Evolutionary conservation across 2,329 filamentous ascomycete genomes (phyloP).

Genomic region (Magnaporthales sp.): DNA sequence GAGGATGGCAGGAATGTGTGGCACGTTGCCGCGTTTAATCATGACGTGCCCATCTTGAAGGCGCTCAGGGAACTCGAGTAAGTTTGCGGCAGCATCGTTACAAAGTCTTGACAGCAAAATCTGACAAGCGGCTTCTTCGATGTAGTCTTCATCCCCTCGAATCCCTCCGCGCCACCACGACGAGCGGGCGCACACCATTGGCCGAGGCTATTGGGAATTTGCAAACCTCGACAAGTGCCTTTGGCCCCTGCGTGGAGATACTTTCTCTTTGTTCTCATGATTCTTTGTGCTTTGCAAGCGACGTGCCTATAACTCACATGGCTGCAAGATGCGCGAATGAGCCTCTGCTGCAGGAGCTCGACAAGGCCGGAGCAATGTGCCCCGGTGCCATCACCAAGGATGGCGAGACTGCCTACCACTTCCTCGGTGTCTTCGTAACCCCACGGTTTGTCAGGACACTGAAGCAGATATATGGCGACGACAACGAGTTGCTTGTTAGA

Average conservation of each 20-base stretch:
- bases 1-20: background rate
- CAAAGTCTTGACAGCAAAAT: background rate
- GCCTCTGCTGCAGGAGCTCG: background rate
- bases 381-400: background rate
- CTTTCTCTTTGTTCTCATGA: background rate
- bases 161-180: background rate
- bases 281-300: background rate
- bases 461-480: background rate
- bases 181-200: background rate
- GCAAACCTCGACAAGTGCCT: background rate
- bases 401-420: constrained; percentile 1
- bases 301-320: background rate
- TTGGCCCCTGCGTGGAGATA: background rate
- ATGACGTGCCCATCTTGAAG: background rate
- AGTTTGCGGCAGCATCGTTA: background rate
- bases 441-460: background rate
- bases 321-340: background rate
- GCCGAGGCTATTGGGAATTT: background rate
- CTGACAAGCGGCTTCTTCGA: background rate
- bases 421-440: background rate
- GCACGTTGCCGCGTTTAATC: background rate
- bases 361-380: background rate
- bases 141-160: background rate
- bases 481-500: background rate
- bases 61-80: background rate